phyloP scores from a whole-genome alignment of 2,329 filamentous ascomycete genomes.

The Pleoardoris graminearum region DNA sequence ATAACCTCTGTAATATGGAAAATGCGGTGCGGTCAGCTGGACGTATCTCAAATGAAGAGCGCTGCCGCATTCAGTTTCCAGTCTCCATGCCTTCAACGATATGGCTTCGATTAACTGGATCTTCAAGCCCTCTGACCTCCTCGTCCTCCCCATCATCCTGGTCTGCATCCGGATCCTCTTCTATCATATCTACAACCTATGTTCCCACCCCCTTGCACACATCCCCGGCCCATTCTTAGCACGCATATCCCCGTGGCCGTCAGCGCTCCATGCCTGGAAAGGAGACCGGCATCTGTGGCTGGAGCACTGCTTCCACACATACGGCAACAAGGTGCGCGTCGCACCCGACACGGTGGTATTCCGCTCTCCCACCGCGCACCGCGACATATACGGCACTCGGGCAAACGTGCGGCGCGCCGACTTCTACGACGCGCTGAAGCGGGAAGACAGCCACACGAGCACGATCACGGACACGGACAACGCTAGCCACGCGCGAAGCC shows the following conservation, averaged over 20 bases:
- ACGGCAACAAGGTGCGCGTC: slow-evolving; percentile 17
- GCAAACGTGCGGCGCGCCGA: slow-evolving; percentile 9
- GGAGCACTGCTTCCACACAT: slow-evolving; percentile 16
- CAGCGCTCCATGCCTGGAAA: slow-evolving; percentile 18
- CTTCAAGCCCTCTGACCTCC: no score
- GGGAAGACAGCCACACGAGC: slow-evolving; percentile 11
- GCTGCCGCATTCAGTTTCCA: no score
- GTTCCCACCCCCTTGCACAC: slow-evolving; percentile 16
- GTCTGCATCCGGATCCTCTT: no score
- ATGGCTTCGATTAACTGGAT: no score
- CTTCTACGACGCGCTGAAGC: slow-evolving; percentile 12
- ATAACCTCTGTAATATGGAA: no score
- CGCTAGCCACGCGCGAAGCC: slow-evolving; percentile 10
- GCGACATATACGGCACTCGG: slow-evolving; percentile 8
- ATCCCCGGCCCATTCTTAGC: slow-evolving; percentile 12
- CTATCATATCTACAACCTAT: no score
- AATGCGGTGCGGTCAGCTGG: no score
- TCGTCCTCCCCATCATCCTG: no score
- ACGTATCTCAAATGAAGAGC: no score
- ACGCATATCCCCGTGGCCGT: slow-evolving; percentile 9
- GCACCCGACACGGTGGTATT: slow-evolving; percentile 15
- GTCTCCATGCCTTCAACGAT: no score
- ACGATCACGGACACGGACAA: slow-evolving; percentile 9
- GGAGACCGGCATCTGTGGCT: slow-evolving; percentile 20
- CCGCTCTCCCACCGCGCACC: slow-evolving; percentile 4